These are phyloP conservation scores for Solanum lycopersicoides DNA, from an alignment of 257 asterid genomes.

Conservation along the genomic window DNA sequence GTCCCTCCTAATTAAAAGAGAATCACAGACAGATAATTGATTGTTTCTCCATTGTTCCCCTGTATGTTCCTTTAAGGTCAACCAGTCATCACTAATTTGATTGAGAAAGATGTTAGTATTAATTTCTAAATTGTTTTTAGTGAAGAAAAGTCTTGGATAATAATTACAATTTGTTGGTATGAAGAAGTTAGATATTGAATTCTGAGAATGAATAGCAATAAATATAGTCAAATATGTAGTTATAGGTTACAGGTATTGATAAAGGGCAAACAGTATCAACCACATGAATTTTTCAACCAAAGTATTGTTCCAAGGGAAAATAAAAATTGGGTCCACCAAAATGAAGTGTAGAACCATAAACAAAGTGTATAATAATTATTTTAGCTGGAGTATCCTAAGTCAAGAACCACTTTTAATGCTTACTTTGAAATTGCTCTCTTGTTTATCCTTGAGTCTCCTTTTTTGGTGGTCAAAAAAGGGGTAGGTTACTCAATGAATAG, in stretches of 20 bases:
- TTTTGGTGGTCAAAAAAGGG: constrained; percentile 5
- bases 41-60: background rate
- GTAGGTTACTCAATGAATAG: constrained; percentile 10
- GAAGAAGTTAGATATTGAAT: background rate
- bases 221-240: background rate
- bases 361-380: background rate
- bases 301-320: background rate
- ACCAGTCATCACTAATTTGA: background rate
- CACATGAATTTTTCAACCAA: background rate
- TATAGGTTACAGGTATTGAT: background rate
- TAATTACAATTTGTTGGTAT: background rate
- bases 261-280: background rate
- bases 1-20: background rate
- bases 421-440: constrained; percentile 10
- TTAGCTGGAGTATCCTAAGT: background rate
- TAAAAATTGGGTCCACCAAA: background rate
- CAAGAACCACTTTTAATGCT: constrained; percentile 8
- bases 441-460: background rate
- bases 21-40: background rate
- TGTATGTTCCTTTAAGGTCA: background rate
- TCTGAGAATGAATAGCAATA: background rate
- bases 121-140: background rate
- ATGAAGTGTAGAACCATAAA: background rate
- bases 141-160: background rate
- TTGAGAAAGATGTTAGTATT: background rate